Base-by-base conservation (phyloP, 208 protist species). In the Entamoeba dispar region DNA sequence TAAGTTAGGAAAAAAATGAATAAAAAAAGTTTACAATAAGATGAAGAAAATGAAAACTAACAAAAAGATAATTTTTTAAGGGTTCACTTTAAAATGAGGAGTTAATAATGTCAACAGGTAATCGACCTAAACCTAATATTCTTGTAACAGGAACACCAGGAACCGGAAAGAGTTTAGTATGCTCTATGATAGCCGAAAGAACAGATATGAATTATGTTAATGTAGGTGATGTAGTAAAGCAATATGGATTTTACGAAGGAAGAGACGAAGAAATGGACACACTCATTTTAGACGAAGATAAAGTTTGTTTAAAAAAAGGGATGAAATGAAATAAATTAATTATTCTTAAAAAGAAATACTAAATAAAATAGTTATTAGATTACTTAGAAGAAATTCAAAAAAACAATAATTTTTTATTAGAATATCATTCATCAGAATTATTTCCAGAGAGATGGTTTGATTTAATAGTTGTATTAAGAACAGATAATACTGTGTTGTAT, bases 391-490 rank as follows among this genome's bases (percentile, higher is more conserved):
- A 86, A 8, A 22, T 86, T 31, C 61, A 86, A 86, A 86, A 93
- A 91, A 50, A 93, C 4, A 49, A 92, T 12, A 49, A 49, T 22
- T 92, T 91, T 15, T 50, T 93, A n/a, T 91, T 93, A 31, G 93
- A 93, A 91, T 90, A 93, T 93, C 93, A 93, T 38, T 91, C 51
- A 34, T 52, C 50, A 3, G 57, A 93, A 93, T 38, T 93, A 22
- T 93, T 93, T 61, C 93, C 93, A 22, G 47, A 77, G n/a, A 57
- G 93, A 22, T 93, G 93, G 93, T 93, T 93, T 93, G 47, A 50
- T 92, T 90, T 93, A 22, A 34, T 93, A n/a, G 92, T 93, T 93
- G 93, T 93, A 22, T 90, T 93, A 91, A 22, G 93, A 27, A 90
- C 93, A 0, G 22, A 93, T 92, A 93, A 93, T 93, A 93, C 14